phyloP scores from a whole-genome alignment of 371 early-diverging fungal species.

The Chytridium lagenaria region DNA sequence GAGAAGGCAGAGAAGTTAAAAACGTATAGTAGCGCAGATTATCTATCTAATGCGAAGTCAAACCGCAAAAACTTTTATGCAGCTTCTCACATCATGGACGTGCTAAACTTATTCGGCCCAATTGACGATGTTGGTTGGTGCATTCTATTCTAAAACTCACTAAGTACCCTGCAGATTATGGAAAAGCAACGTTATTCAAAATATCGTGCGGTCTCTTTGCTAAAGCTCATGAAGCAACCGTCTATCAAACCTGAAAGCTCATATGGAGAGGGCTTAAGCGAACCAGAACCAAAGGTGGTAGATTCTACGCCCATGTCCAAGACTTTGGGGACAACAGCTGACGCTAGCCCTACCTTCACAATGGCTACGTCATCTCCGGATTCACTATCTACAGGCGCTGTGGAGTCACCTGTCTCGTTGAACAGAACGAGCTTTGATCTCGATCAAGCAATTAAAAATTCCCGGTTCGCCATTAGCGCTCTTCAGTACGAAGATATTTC shows the following conservation, averaged over 20 bases:
- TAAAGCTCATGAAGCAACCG: slow-evolving; percentile 83
- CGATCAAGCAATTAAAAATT: slow-evolving; percentile 77
- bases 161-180: slow-evolving; percentile 55
- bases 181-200: slow-evolving; percentile 95
- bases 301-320: background rate
- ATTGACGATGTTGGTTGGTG: slow-evolving; percentile 67
- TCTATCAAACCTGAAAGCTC: background rate
- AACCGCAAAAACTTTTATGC: slow-evolving; percentile 88
- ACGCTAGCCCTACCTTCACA: background rate
- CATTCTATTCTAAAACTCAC: background rate
- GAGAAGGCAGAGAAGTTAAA: slow-evolving; percentile 79
- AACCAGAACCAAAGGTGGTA: background rate
- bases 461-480: slow-evolving; percentile 93
- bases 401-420: background rate
- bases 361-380: background rate
- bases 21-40: slow-evolving; percentile 52
- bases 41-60: slow-evolving; percentile 57
- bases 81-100: slow-evolving; percentile 81
- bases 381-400: background rate
- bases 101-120: slow-evolving; percentile 80
- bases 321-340: background rate
- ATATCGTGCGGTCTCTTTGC: slow-evolving; percentile 93
- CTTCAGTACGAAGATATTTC: slow-evolving; percentile 91
- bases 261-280: background rate
- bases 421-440: background rate